These are phyloP conservation scores for Cokeromyces recurvatus DNA, from an alignment of 371 early-diverging fungal genomes.

Conservation along the genomic window DNA sequence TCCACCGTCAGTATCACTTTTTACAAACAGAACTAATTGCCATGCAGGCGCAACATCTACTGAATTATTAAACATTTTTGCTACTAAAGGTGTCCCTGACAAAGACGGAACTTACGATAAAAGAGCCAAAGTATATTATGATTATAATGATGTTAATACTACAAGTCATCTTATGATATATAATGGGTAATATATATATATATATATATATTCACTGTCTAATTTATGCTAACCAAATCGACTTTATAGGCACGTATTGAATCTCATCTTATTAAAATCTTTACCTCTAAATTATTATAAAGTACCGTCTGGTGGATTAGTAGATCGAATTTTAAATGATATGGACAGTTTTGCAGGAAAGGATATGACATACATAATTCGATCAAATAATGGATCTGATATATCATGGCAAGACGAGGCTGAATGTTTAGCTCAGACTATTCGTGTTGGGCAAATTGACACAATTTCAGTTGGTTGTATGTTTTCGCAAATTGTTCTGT, in stretches of 20 bases:
- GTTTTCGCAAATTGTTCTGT: conserved; percentile 58
- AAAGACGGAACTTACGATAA: conserved; percentile 19
- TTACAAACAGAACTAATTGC: conserved; percentile 54
- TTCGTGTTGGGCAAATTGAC: conserved; percentile 66
- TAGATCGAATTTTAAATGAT: conserved; percentile 19
- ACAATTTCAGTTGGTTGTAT: conserved; percentile 69
- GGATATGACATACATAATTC: conserved; percentile 35
- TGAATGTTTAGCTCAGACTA: conserved; percentile 55
- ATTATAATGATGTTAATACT: conserved; percentile 57
- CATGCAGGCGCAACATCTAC: conserved; percentile 49
- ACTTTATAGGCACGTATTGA: conserved; percentile 30
- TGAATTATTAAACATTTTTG: conserved; percentile 26
- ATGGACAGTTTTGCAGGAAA: conserved; percentile 21
- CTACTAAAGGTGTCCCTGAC: conserved; percentile 26
- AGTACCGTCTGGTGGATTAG: conserved; percentile 23
- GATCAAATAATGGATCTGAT: conserved; percentile 12
- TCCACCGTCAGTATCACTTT: conserved; percentile 37
- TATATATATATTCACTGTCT: too few relatives aligned
- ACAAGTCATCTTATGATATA: conserved; percentile 55
- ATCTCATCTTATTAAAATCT: conserved; percentile 28
- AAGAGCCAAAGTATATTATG: conserved; percentile 56
- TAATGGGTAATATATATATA: conserved; percentile 51
- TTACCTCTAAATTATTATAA: conserved; percentile 26
- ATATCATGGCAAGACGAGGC: conserved; percentile 25
- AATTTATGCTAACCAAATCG: too few relatives aligned